Base-by-base conservation (phyloP, 495 filamentous ascomycete species). In the Tuber umbilicatum region DNA sequence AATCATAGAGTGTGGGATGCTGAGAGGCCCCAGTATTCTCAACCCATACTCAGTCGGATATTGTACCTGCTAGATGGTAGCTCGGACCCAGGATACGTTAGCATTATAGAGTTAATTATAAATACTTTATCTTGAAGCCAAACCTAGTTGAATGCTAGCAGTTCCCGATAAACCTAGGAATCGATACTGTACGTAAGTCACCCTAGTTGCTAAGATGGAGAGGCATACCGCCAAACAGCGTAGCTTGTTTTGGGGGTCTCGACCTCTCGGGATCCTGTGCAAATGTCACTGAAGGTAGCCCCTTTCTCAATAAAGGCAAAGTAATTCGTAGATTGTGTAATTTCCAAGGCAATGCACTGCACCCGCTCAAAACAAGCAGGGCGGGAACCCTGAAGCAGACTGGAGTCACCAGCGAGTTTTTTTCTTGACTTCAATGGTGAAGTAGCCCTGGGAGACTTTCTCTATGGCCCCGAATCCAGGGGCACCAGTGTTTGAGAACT, bases 221-320 rank as follows among this genome's bases (percentile, higher is more conserved):
- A 31, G 4, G 27, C 31, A 27, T 60, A 5, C 87, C 87, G 41
- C 87, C 88, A 79, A 88, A 89, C 82, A 86, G 83, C 37, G 70
- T 74, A 55, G 82, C 85, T 73, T 88, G 86, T 73, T 86, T 83
- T 39, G 85, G 83, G 83, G 1, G 85, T 87, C 84, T 88, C 88
- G 64, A 89, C 84, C 70, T 88, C 86, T 73, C 90, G 86, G 2
- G 86, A 88, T 14, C 88, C 91, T 60, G 92, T 88, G 2, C 89
- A 87, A 79, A 89, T 87, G 64, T 87, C 88, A 45, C 87, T 87
- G 14, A 83, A 86, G 17, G 87, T 87, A 67, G 88, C 88, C 1
- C 84, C 85, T 55, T 86, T 82, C 23, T 83, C 82, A 74, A 89
- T 87, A 79, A 89, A 89, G 19, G 84, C 86, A 60, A 86, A 86